Evolutionary conservation across 2,329 filamentous ascomycete species (phyloP).

Genomic region (Colletotrichum sp.): DNA sequence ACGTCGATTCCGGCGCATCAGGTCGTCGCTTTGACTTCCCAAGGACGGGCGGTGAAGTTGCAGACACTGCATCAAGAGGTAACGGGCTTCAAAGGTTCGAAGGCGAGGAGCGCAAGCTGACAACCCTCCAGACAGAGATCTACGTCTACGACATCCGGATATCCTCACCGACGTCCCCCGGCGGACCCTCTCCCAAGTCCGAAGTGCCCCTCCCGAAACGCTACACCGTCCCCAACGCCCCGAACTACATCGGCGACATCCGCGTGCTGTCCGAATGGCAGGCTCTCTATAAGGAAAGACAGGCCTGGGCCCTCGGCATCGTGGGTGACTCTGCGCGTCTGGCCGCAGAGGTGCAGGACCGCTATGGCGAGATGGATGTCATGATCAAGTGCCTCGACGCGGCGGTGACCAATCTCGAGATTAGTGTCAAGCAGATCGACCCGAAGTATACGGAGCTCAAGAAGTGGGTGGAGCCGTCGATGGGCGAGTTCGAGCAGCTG

Average conservation of each 20-base stretch:
- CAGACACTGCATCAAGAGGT: constrained; percentile 84
- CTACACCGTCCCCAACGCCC: constrained; percentile 68
- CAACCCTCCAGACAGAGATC: constrained; percentile 72
- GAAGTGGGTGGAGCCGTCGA: constrained; percentile 71
- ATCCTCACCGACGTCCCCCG: constrained; percentile 61
- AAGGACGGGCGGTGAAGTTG: constrained; percentile 83
- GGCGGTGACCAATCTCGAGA: constrained; percentile 83
- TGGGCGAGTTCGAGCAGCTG: constrained; percentile 71
- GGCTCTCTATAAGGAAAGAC: constrained; percentile 79
- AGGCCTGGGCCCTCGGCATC: constrained; percentile 77
- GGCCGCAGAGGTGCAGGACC: constrained; percentile 64
- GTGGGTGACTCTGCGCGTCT: constrained; percentile 73
- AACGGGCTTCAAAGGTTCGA: neutral
- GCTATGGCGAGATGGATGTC: constrained; percentile 75
- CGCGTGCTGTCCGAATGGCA: constrained; percentile 89
- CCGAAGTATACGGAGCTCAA: constrained; percentile 74
- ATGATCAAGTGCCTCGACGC: constrained; percentile 83
- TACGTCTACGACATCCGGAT: constrained; percentile 90
- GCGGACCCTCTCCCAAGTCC: constrained; percentile 46
- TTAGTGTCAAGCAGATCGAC: constrained; percentile 74
- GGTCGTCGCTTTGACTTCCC: constrained; percentile 85
- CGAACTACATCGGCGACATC: constrained; percentile 83
- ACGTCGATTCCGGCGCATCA: constrained; percentile 76
- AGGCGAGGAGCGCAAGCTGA: constrained; percentile 5
- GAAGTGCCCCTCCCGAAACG: constrained; percentile 57